Conservation (phyloP, 371 early-diverging fungal genomes). For the Mucor mucedo region DNA sequence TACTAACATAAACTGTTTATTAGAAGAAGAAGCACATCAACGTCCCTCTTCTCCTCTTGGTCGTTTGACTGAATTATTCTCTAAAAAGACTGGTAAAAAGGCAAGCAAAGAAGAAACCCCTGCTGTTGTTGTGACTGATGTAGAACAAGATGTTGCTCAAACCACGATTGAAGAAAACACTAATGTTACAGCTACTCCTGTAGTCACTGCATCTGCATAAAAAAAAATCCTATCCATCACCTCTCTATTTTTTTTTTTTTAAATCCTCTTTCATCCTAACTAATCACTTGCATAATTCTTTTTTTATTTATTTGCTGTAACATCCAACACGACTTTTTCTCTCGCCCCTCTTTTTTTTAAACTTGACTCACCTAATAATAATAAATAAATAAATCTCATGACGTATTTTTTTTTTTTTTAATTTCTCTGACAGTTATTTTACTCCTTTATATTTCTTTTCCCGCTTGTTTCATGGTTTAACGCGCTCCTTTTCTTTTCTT, state of each 20-base stretch:
- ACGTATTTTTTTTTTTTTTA: conserved; percentile 2
- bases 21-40: conserved; percentile 9
- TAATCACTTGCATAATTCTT: not conserved
- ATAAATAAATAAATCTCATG: not conserved
- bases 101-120: conserved; percentile 18
- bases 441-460: conserved; percentile 1
- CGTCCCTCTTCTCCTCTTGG: conserved; percentile 45
- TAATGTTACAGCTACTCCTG: conserved; percentile 18
- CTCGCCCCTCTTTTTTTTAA: not conserved
- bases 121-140: conserved; percentile 8
- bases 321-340: not conserved
- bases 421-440: not conserved
- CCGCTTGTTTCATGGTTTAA: conserved; percentile 1
- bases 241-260: not conserved
- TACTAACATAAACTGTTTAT: not conserved
- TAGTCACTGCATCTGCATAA: conserved; percentile 41
- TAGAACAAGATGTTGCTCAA: conserved; percentile 10
- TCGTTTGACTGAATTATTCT: conserved; percentile 40
- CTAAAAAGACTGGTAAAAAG: conserved; percentile 39
- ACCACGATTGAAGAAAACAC: conserved; percentile 26
- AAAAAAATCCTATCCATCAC: conserved; percentile 4
- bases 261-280: not conserved
- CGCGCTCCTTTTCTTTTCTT: not conserved
- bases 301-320: conserved; percentile 1
- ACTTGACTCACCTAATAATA: not conserved